phyloP scores from a whole-genome alignment of 345 rosid species.

The Nephelium lappaceum region DNA sequence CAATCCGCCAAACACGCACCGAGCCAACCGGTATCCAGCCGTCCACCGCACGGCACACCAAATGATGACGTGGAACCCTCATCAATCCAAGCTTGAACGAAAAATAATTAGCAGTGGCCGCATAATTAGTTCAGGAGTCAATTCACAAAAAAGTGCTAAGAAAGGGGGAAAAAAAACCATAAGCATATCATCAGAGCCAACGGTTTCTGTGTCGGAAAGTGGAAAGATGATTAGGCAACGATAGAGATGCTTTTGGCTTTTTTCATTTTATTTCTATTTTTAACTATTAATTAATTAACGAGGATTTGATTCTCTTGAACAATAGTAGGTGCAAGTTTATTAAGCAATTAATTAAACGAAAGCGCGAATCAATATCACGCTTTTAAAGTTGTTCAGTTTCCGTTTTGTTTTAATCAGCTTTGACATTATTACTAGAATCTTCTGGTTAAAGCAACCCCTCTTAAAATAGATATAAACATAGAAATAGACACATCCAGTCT shows the following conservation, averaged over 20 bases:
- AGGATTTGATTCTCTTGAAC: slow-evolving; percentile 44
- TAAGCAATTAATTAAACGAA: slow-evolving; percentile 20
- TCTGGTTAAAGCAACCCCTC: slow-evolving; percentile 25
- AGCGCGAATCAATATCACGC: slow-evolving; percentile 59
- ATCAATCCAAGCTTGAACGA: slow-evolving; percentile 10
- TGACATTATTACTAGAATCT: slow-evolving; percentile 24
- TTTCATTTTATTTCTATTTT: slow-evolving; percentile 13
- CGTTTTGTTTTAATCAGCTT: slow-evolving; percentile 30
- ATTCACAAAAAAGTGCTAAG: slow-evolving; percentile 11
- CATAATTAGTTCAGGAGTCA: slow-evolving; percentile 33
- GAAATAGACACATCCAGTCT: slow-evolving; percentile 4
- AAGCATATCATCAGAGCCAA: slow-evolving; percentile 35
- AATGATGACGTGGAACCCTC: slow-evolving; percentile 27
- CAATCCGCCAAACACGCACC: slow-evolving; percentile 46
- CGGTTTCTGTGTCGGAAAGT: slow-evolving; percentile 38
- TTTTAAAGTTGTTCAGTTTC: slow-evolving; percentile 48
- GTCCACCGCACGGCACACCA: slow-evolving; percentile 10
- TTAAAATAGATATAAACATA: slow-evolving; percentile 15
- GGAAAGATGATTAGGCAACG: slow-evolving; percentile 26
- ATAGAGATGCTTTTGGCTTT: slow-evolving; percentile 26
- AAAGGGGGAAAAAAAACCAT: not conserved
- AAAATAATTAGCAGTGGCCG: slow-evolving; percentile 26
- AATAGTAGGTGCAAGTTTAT: slow-evolving; percentile 39
- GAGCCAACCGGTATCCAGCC: slow-evolving; percentile 41
- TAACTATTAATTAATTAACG: not conserved